A percentile compares a stretch with the other conserved stretches of the same genome.
Conservation (phyloP, 306 rosid species). For the Glycine latifolia region DNA sequence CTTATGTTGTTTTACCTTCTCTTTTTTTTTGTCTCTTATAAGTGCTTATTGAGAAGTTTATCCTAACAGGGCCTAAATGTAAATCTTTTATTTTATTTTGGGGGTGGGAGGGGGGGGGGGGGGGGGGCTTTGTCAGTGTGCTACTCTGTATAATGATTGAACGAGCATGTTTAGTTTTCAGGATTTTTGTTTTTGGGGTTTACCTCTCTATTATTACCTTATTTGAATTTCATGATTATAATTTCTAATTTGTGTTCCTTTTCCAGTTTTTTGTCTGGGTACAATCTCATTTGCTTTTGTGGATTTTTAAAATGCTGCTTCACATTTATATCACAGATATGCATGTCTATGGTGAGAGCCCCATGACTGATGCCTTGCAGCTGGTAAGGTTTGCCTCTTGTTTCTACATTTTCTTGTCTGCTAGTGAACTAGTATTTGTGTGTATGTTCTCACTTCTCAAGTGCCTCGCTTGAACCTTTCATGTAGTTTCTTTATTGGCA, state of each 20-base stretch:
- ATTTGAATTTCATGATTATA: conserved; percentile 9
- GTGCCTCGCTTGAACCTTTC: conserved; percentile 11
- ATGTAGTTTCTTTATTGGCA: background rate
- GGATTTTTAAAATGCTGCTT: conserved; percentile 32
- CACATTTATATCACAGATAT: conserved; percentile 51
- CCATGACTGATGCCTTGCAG: conserved; percentile 76
- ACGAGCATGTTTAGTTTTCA: conserved; percentile 1
- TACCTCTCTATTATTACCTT: background rate
- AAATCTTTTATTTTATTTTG: too few species aligned
- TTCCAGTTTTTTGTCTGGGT: background rate
- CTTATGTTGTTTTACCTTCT: too few species aligned
- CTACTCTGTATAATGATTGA: conserved; percentile 26
- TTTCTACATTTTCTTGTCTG: background rate
- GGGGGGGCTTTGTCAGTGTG: background rate
- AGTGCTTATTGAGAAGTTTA: too few species aligned
- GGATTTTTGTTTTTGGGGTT: conserved; percentile 4
- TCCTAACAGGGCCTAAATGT: too few species aligned
- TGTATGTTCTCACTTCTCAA: conserved; percentile 19
- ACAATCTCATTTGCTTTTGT: conserved; percentile 16
- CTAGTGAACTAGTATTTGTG: conserved; percentile 22
- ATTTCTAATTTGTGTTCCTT: conserved; percentile 4
- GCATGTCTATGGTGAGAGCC: conserved; percentile 58
- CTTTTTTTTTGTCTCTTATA: too few species aligned
- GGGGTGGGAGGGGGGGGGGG: too few species aligned
- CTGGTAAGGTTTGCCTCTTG: conserved; percentile 71